Evolutionary conservation across 345 rosid species (phyloP).

Genomic region (Eucalyptus erythrocorys): DNA sequence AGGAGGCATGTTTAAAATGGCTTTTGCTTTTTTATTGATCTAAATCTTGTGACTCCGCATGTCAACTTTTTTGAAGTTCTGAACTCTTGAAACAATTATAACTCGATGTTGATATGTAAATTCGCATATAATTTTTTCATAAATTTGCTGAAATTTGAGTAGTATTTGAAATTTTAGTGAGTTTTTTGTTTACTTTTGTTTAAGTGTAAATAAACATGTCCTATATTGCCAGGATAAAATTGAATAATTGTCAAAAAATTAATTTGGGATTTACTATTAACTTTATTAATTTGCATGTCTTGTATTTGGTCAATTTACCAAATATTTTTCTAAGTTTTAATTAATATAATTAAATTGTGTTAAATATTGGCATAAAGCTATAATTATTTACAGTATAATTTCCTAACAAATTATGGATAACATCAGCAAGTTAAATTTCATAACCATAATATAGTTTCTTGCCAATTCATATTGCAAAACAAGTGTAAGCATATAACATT

Average conservation of each 20-base stretch:
- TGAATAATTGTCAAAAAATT: neutral
- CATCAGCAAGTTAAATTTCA: neutral
- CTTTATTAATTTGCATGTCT: neutral
- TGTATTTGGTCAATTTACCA: neutral
- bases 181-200: neutral
- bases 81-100: neutral
- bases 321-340: neutral
- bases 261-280: neutral
- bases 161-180: neutral
- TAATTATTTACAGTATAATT: neutral
- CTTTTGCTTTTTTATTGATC: neutral
- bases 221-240: neutral
- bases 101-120: rapidly evolving
- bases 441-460: neutral
- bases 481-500: neutral
- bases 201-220: neutral
- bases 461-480: neutral
- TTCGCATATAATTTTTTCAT: neutral
- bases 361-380: neutral
- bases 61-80: neutral
- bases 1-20: rapidly evolving
- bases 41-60: neutral
- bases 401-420: neutral
- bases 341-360: neutral
- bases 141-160: neutral